Evolutionary conservation across 495 filamentous ascomycete genomes (phyloP).

Genomic region (Oleoguttula mirabilis): DNA sequence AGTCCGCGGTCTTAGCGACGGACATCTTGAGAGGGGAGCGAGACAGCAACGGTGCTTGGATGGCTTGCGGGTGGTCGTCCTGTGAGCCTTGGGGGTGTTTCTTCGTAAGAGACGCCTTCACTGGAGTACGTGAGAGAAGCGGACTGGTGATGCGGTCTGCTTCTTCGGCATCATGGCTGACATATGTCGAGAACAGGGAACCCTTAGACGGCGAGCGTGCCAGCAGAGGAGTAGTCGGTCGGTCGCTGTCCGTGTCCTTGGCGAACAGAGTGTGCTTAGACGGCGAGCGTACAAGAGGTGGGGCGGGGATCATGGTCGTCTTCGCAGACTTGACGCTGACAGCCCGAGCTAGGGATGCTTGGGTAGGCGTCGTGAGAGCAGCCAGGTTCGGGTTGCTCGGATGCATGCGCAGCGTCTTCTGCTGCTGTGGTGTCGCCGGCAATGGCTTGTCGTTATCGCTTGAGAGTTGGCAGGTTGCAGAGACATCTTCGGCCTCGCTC

Average conservation of each 20-base stretch:
- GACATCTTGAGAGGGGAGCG: conserved; percentile 18
- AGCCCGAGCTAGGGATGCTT: conserved; percentile 58
- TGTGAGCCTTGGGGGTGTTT: neutral
- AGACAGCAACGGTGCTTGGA: conserved; percentile 7
- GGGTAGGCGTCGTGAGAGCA: conserved; percentile 63
- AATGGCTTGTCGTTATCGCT: conserved; percentile 31
- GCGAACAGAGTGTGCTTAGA: conserved; percentile 1
- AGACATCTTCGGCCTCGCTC: conserved; percentile 44
- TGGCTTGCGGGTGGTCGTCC: neutral
- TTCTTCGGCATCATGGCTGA: neutral
- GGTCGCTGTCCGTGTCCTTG: conserved; percentile 5
- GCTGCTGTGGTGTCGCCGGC: conserved; percentile 27
- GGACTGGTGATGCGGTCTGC: neutral
- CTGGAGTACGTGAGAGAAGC: conserved; percentile 9
- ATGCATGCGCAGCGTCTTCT: conserved; percentile 22
- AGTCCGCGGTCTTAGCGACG: neutral
- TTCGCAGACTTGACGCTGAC: conserved; percentile 46
- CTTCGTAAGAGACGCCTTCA: conserved; percentile 6
- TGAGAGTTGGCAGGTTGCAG: conserved; percentile 40
- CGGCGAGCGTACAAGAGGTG: conserved; percentile 28
- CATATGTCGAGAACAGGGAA: conserved; percentile 1
- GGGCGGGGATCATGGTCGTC: conserved; percentile 44
- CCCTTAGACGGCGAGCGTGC: conserved; percentile 10
- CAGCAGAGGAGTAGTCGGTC: conserved; percentile 1
- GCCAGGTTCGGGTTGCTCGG: conserved; percentile 32